Evolutionary conservation across 2,329 filamentous ascomycete species (phyloP).

Genomic region (Venturia carpophila): DNA sequence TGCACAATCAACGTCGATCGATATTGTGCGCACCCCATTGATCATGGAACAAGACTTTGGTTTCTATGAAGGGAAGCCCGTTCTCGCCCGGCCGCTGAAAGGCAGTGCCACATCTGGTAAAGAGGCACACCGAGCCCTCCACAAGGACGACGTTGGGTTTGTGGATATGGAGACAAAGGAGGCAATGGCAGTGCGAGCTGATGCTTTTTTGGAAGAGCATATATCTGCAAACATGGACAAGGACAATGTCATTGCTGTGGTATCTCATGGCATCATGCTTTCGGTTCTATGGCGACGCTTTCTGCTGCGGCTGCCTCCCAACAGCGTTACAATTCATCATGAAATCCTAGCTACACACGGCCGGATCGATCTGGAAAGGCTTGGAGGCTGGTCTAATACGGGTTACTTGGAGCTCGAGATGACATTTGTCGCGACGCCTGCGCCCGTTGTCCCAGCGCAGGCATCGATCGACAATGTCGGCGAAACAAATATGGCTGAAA

Average conservation of each 20-base stretch:
- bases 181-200: conserved; percentile 41
- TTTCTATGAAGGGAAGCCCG: conserved; percentile 58
- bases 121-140: conserved; percentile 33
- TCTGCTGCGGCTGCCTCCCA: conserved; percentile 45
- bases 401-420: conserved; percentile 45
- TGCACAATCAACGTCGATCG: conserved; percentile 38
- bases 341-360: conserved; percentile 29
- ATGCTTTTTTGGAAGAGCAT: conserved; percentile 54
- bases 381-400: conserved; percentile 59
- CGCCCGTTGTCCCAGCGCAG: background rate
- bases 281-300: conserved; percentile 59
- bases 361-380: conserved; percentile 37
- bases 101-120: conserved; percentile 29
- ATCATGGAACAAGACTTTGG: conserved; percentile 67
- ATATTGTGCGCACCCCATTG: conserved; percentile 24
- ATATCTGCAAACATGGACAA: conserved; percentile 59
- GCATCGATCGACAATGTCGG: background rate
- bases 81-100: conserved; percentile 34
- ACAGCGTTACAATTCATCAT: conserved; percentile 38
- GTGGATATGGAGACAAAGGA: conserved; percentile 59
- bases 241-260: conserved; percentile 51
- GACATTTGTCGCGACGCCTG: background rate
- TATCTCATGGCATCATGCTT: conserved; percentile 79
- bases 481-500: background rate
- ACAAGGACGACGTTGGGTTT: conserved; percentile 38